Evolutionary conservation across 1,284 basidiomycete genomes (phyloP), one percentile per base, ranked within the genome.

Genomic region (Sanguinoderma infundibulare): DNA sequence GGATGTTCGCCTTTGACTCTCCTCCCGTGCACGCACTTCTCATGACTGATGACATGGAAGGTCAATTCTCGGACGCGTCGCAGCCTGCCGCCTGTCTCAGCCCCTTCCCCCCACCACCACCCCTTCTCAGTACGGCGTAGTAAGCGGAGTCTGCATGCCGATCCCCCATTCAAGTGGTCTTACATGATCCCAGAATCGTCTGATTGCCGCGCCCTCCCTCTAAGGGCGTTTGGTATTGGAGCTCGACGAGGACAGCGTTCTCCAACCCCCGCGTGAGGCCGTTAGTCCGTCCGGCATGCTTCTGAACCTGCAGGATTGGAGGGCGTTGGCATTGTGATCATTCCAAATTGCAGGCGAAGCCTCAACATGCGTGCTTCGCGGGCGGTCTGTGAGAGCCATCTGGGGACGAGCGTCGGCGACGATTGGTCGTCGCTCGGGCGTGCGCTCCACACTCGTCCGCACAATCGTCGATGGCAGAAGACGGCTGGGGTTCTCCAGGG

Each of bases 391-490:
- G 40, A 30, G 34, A 46, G 51, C 42, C 46, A 26, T 44, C 17
- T 9, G 24, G 20, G 39, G 22, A n/a, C 36, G 30, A 12, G 32
- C 47, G 44, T 24, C 24, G 24, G 17, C 2, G 24, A 17, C 30
- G 46, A 59, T 59, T 63, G 62, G 59, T 51, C 42, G 51, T 34
- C 14, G 36, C 12, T 26, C 32, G 24, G 20, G 28, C 46, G 49
- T 53, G 57, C 57, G 57, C 51, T 32, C 36, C 17, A 5, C 38
- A n/a, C 14, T 24, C 24, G n/a, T n/a, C 64, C 64, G 64, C 61
- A 61, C 49, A 60, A 63, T 42, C 58, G 35, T 55, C 64, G 64
- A 56, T 32, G n/a, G n/a, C n/a, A n/a, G n/a, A n/a, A n/a, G n/a
- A n/a, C n/a, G n/a, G n/a, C n/a, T n/a, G n/a, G n/a, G n/a, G n/a